Percentiles rank a stretch among this genome's conserved stretches.
Conservation (phyloP, 2,329 filamentous ascomycete genomes). For the Xylaria sp. region DNA sequence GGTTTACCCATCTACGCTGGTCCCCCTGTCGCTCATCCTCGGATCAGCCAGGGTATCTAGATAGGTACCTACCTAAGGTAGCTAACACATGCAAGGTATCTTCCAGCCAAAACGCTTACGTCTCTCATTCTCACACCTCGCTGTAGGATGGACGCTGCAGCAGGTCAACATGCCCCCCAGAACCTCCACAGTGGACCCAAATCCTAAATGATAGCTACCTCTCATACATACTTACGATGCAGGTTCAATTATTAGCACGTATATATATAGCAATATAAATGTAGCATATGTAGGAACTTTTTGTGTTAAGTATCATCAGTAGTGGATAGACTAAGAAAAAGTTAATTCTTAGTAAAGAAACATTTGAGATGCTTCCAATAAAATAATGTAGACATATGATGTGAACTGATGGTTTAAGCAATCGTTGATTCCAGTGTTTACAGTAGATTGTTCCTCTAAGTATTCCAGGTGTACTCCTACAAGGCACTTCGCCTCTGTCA, state of each 20-base stretch:
- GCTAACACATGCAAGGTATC: no score
- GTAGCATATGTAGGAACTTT: background rate
- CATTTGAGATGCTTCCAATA: background rate
- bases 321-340: no score
- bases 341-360: background rate
- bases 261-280: no score
- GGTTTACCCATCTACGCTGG: background rate
- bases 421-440: background rate
- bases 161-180: background rate
- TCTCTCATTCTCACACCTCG: background rate
- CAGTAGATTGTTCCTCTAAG: slow-evolving; percentile 3
- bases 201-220: background rate
- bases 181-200: background rate
- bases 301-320: background rate
- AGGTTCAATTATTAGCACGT: background rate
- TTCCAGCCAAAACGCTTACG: background rate
- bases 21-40: background rate
- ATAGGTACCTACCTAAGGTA: no score
- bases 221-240: no score
- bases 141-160: background rate
- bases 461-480: slow-evolving; percentile 1
- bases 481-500: background rate
- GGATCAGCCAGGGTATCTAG: background rate
- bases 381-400: background rate
- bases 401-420: no score